A percentile compares a stretch with the other conserved stretches of the same genome.
These are phyloP conservation scores for Andrographis paniculata DNA, from an alignment of 305 asterid species.

Conservation along the genomic window DNA sequence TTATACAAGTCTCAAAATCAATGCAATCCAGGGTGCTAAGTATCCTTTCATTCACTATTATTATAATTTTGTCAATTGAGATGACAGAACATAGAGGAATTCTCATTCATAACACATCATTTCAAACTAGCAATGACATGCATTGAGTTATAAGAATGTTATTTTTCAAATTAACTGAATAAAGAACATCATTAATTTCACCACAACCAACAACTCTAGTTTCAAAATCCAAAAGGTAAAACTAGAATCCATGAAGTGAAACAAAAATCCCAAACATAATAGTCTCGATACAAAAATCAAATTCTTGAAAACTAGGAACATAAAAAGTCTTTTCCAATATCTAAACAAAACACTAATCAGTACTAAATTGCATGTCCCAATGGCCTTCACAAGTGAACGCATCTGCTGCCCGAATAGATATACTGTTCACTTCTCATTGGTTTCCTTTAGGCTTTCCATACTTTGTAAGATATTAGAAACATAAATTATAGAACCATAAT, in stretches of 20 bases:
- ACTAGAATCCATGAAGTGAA: not conserved
- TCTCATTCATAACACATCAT: not conserved
- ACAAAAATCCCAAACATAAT: not conserved
- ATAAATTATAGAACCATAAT: too few species aligned
- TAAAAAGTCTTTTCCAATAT: too few species aligned
- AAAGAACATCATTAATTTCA: not conserved
- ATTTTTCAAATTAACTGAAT: not conserved
- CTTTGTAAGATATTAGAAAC: too few species aligned
- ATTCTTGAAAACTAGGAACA: too few species aligned
- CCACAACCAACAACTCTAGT: not conserved
- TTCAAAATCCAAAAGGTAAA: not conserved
- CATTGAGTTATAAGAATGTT: not conserved
- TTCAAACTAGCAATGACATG: not conserved
- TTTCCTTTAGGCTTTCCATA: not conserved
- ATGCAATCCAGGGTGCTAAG: slow-evolving; percentile 5
- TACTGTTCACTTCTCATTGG: slow-evolving; percentile 2
- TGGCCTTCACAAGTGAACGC: slow-evolving; percentile 1
- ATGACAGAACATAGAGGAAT: not conserved
- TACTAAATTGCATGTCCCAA: not conserved
- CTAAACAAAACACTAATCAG: not conserved
- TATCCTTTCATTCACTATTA: not conserved
- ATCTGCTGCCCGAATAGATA: slow-evolving; percentile 3
- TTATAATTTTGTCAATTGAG: not conserved
- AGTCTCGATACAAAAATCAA: too few species aligned
- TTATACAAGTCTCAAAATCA: slow-evolving; percentile 5